phyloP scores from a whole-genome alignment of 345 rosid species.

The Eucalyptus globulus region DNA sequence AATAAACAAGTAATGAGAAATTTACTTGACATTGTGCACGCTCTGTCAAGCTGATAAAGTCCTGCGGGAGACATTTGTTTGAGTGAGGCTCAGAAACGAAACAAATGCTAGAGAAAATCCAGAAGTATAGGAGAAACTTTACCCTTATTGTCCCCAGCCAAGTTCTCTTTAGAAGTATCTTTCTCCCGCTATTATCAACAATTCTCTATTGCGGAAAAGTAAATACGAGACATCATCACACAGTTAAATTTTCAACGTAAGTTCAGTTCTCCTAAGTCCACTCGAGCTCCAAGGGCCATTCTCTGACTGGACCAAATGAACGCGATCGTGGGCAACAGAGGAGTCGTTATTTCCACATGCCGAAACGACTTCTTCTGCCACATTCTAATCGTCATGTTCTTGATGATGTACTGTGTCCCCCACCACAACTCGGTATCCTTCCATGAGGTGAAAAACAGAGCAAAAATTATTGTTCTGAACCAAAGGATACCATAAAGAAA shows the following conservation, averaged over 20 bases:
- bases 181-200: not conserved
- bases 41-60: constrained; percentile 57
- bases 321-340: constrained; percentile 20
- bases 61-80: constrained; percentile 28
- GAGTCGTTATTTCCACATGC: constrained; percentile 22
- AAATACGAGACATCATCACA: not conserved
- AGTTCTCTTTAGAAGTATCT: not conserved
- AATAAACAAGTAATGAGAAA: not conserved
- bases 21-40: constrained; percentile 48
- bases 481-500: not conserved
- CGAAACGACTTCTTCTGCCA: not conserved
- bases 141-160: not conserved
- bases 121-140: not conserved
- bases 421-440: constrained; percentile 54
- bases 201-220: not conserved
- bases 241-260: not conserved
- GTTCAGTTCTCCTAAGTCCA: not conserved
- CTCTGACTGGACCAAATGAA: not conserved
- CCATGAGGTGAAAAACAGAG: not conserved
- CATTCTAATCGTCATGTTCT: constrained; percentile 32
- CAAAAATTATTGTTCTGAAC: not conserved
- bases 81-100: not conserved
- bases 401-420: constrained; percentile 74
- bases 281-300: not conserved
- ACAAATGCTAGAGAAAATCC: not conserved